Conservation (phyloP, 129 eudicot species). For the Artemisia argyi region DNA sequence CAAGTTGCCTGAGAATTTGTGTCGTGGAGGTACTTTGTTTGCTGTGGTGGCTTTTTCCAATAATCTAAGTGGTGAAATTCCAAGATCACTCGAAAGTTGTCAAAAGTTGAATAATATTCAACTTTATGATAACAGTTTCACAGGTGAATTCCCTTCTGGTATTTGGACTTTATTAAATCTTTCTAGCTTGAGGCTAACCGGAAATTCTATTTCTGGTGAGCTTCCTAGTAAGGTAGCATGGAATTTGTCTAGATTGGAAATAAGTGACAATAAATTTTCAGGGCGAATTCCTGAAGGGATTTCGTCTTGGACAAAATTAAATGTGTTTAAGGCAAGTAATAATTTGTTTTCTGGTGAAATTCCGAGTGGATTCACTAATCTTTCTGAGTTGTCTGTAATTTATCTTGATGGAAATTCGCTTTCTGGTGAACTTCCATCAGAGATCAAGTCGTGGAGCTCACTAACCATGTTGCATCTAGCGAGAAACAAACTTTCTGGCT, state of each 20-base stretch:
- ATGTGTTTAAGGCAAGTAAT: constrained; percentile 74
- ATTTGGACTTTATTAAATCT: constrained; percentile 52
- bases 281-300: constrained; percentile 59
- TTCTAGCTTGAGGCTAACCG: constrained; percentile 41
- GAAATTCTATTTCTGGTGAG: constrained; percentile 64
- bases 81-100: constrained; percentile 60
- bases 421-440: constrained; percentile 67
- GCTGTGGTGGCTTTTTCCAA: constrained; percentile 73
- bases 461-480: constrained; percentile 60
- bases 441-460: constrained; percentile 65
- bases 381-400: constrained; percentile 52
- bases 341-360: constrained; percentile 70
- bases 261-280: constrained; percentile 70
- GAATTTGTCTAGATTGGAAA: constrained; percentile 73
- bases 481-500: constrained; percentile 70
- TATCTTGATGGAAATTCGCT: constrained; percentile 75
- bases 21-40: constrained; percentile 47
- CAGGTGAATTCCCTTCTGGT: constrained; percentile 69
- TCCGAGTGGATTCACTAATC: constrained; percentile 60
- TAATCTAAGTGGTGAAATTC: constrained; percentile 68
- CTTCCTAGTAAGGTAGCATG: constrained; percentile 57
- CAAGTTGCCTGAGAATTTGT: constrained; percentile 66
- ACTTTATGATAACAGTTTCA: constrained; percentile 56
- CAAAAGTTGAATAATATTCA: constrained; percentile 41
- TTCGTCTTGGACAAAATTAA: constrained; percentile 56